Evolutionary conservation across 306 rosid species (phyloP), one percentile per base, ranked within the genome.

Genomic region (Trifolium fragiferum): DNA sequence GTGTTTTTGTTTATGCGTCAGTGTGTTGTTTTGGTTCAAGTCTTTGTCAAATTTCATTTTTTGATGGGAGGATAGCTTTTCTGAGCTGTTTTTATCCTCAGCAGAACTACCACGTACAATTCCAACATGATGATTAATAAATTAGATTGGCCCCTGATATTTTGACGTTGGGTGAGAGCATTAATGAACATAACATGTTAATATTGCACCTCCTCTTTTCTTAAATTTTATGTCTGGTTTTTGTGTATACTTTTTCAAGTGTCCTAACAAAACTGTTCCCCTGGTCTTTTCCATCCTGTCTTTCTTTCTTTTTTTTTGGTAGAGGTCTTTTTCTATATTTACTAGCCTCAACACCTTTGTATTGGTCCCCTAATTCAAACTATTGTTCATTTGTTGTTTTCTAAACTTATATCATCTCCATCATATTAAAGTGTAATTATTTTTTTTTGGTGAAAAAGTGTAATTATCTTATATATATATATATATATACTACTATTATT

Each of bases 121-220:
- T n/a, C 32, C 21, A 54, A 19, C 46, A 25, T 53, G 41, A 41
- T 68, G 44, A 59, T 33, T 59, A 46, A 12, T 47, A 58, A 73
- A 73, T 35, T 37, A 59, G 32, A 70, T 74, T 64, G 63, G 63
- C 74, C 63, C 53, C 16, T n/a, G 67, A 51, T 68, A 18, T 8
- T 13, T 61, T 38, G 19, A 23, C 8, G 83, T 86, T 88, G 66
- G 89, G 80, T 88, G 82, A 70, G 80, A 76, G 33, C 13, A 40
- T 78, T 59, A 65, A 66, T 78, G 76, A 57, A 37, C 78, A 66
- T 51, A 25, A 69, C 44, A 72, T 10, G 27, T 40, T 44, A 33
- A 57, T 4, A 55, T 46, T 21, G 65, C 23, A 53, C 61, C 16
- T 18, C 21, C 32, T 35, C 37, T 40, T 32, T 41, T 69, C 77